These are phyloP conservation scores for Leccinum pachyderme DNA, from an alignment of 1,284 basidiomycete genomes.

Conservation along the genomic window DNA sequence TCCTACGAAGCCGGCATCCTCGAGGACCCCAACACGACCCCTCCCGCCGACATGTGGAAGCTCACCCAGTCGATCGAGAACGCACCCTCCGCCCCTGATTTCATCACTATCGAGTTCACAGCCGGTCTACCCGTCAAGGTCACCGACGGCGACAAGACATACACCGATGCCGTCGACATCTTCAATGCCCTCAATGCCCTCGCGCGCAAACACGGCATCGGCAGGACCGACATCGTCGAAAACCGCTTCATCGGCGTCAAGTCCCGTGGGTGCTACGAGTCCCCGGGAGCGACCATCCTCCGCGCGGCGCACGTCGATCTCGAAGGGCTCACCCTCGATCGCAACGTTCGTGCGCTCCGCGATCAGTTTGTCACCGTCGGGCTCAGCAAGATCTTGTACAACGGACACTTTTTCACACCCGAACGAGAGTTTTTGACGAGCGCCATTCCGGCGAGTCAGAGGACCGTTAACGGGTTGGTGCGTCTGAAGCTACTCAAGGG, in stretches of 20 bases:
- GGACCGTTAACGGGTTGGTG: conserved; percentile 94
- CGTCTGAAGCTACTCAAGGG: conserved; percentile 94
- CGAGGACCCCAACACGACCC: conserved; percentile 94
- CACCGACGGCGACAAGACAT: conserved; percentile 54
- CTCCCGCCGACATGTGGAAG: conserved; percentile 99
- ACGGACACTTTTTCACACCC: conserved; percentile 96
- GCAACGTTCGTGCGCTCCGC: conserved; percentile 92
- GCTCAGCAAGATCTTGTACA: conserved; percentile 92
- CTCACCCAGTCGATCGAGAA: conserved; percentile 84
- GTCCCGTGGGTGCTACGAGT: conserved; percentile 98
- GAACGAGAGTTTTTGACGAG: conserved; percentile 94
- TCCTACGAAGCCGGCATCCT: conserved; percentile 99
- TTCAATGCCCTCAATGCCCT: conserved; percentile 92
- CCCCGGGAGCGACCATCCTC: conserved; percentile 93
- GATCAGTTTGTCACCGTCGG: conserved; percentile 95
- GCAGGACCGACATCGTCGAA: conserved; percentile 98
- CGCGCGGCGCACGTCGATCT: conserved; percentile 95
- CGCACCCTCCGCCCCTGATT: conserved; percentile 82
- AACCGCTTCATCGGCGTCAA: conserved; percentile 99
- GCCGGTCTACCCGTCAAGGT: conserved; percentile 86
- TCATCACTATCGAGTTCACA: conserved; percentile 83
- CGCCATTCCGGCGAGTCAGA: conserved; percentile 88
- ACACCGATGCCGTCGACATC: conserved; percentile 94
- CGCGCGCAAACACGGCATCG: conserved; percentile 93
- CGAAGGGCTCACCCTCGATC: conserved; percentile 95